These are phyloP conservation scores for Tylopilus felleus DNA, from an alignment of 768 basidiomycete genomes.

Conservation along the genomic window DNA sequence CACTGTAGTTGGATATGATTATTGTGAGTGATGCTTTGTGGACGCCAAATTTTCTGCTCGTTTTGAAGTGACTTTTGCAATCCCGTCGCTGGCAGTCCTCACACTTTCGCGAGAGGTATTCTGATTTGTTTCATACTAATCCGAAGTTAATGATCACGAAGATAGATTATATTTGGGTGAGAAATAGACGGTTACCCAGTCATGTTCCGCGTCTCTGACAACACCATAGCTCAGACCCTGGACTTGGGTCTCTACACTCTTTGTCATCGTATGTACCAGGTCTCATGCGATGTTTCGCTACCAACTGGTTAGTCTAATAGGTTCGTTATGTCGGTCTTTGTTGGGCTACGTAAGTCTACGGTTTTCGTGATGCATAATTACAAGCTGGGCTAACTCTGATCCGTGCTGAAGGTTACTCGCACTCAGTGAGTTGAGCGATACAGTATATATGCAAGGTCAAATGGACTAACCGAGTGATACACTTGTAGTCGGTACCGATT, in stretches of 20 bases:
- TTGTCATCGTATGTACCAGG: conserved; percentile 4
- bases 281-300: not conserved
- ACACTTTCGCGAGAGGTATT: conserved; percentile 13
- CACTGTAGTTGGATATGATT: too few relatives aligned
- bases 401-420: not conserved
- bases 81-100: conserved; percentile 2
- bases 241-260: conserved; percentile 5
- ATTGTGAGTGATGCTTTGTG: too few relatives aligned
- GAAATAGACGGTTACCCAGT: not conserved
- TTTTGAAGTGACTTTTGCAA: too few relatives aligned
- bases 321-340: not conserved
- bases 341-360: not conserved
- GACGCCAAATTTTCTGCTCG: too few relatives aligned
- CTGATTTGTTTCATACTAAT: not conserved
- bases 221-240: not conserved
- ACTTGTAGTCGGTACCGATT: not conserved
- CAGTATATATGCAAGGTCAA: too few relatives aligned
- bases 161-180: conserved; percentile 16
- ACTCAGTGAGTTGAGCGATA: not conserved
- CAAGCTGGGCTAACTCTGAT: too few relatives aligned
- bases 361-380: not conserved
- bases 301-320: not conserved
- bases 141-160: not conserved
- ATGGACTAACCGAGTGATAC: not conserved
- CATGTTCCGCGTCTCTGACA: not conserved